Base-by-base conservation (phyloP, 441 rosid species). In the California macrophylla region DNA sequence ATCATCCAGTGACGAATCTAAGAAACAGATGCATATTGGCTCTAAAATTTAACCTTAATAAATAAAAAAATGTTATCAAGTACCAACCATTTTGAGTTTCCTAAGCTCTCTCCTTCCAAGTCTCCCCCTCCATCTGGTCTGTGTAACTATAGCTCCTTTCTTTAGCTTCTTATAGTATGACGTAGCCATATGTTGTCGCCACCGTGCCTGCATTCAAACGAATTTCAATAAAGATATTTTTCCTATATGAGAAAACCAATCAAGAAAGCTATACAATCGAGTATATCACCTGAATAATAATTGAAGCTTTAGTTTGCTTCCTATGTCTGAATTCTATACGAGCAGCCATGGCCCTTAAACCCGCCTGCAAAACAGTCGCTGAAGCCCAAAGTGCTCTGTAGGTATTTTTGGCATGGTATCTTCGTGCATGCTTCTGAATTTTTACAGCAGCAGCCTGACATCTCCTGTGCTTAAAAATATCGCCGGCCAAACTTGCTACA, bases 61-160 rank as follows among this genome's bases (percentile, higher is more conserved):
- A n/a, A n/a, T 23, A 9, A n/a, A 28, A 66, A 52, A 69, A 69
- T 18, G 25, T 72, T 30, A 66, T 75, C 23, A 20, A 20, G 58
- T 66, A 73, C 90, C 54, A 28, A 94, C 99, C 99, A 92, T 86
- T 89, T 90, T 92, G 76, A 94, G 96, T 85, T 89, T 86, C 80
- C 96, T 81, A 56, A 94, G 99, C 73, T 86, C 98, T 75, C 69
- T 86, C 80, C 78, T 80, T 15, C 89, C 99, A 78, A 85, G 75
- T 80, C 77, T 89, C 71, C 98, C 93, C 72, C 99, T 92, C 98
- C 99, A 92, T 79, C 93, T 82, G 70, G 90, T 85, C 78, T 94
- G 99, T 16, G 97, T 71, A 40, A 86, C 67, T 71, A 90, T 76
- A 2, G 79, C 84, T 77, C 97, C 96, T 80, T 81, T 87, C 83